Conservation (phyloP, 2,329 filamentous ascomycete species). For the Epicoccum nigrum region DNA sequence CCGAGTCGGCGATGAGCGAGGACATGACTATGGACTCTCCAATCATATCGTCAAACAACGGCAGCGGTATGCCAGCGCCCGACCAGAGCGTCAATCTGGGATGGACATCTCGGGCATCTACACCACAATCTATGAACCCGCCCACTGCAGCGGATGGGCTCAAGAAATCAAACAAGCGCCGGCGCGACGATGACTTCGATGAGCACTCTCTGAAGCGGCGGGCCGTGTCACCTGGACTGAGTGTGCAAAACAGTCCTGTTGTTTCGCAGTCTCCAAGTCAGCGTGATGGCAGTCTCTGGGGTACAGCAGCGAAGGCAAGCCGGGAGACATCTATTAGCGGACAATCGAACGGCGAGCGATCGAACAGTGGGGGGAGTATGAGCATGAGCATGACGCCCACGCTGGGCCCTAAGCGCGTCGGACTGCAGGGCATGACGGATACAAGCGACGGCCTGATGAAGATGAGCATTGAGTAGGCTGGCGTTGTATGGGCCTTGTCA, state of each 20-base stretch:
- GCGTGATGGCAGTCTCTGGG: slow-evolving; percentile 73
- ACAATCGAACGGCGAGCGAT: slow-evolving; percentile 57
- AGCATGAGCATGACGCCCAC: slow-evolving; percentile 52
- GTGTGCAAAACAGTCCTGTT: slow-evolving; percentile 86
- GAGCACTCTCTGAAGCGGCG: slow-evolving; percentile 86
- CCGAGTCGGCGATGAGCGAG: slow-evolving; percentile 63
- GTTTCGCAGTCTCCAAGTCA: slow-evolving; percentile 81
- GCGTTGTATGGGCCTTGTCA: neutral
- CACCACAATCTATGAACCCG: slow-evolving; percentile 46
- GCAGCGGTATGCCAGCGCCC: slow-evolving; percentile 18
- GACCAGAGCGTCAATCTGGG: slow-evolving; percentile 31
- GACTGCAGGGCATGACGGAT: slow-evolving; percentile 88
- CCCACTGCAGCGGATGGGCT: slow-evolving; percentile 50
- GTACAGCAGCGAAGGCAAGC: slow-evolving; percentile 70
- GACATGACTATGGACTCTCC: slow-evolving; percentile 77
- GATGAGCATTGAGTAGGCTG: slow-evolving; percentile 83
- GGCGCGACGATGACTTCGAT: slow-evolving; percentile 90
- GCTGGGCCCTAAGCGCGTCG: slow-evolving; percentile 55
- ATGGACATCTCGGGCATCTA: slow-evolving; percentile 45
- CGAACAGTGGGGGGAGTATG: slow-evolving; percentile 57
- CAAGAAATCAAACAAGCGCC: slow-evolving; percentile 67
- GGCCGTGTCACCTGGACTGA: slow-evolving; percentile 90
- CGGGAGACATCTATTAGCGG: slow-evolving; percentile 60
- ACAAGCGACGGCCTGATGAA: slow-evolving; percentile 96
- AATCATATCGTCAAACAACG: slow-evolving; percentile 34